A percentile compares a stretch with the other conserved stretches of the same genome.
Conservation (phyloP, 2,329 filamentous ascomycete species). For the Pyricularia pennisetigena region DNA sequence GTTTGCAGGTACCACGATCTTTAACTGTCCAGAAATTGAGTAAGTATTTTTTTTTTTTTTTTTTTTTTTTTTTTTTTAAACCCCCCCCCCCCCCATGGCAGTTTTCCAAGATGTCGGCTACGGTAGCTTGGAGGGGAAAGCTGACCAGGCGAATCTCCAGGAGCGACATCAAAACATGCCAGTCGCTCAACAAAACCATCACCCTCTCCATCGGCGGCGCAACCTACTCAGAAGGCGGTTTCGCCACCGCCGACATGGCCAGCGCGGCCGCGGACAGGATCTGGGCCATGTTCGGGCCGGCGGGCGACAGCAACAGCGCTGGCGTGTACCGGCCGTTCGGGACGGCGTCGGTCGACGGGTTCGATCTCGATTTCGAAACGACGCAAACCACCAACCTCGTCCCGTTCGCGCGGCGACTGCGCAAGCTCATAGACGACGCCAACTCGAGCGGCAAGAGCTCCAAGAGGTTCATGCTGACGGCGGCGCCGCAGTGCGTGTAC, state of each 20-base stretch:
- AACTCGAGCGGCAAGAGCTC: conserved; percentile 7
- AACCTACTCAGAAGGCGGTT: conserved; percentile 60
- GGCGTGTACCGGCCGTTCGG: conserved; percentile 55
- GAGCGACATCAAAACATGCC: conserved; percentile 48
- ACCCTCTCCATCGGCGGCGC: conserved; percentile 65
- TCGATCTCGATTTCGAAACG: conserved; percentile 68
- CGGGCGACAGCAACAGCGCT: background rate
- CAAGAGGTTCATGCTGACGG: conserved; percentile 49
- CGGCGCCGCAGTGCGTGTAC: conserved; percentile 61
- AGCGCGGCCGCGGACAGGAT: conserved; percentile 47
- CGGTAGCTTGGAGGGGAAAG: background rate
- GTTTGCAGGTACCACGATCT: conserved; percentile 46
- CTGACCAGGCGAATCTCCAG: conserved; percentile 13
- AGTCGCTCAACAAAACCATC: conserved; percentile 57
- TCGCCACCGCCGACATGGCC: conserved; percentile 41
- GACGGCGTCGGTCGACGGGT: conserved; percentile 56
- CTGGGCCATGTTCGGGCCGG: conserved; percentile 63
- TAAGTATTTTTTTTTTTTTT: too few relatives aligned
- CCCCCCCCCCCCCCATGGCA: too few relatives aligned
- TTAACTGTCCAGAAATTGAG: conserved; percentile 56
- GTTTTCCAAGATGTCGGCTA: too few relatives aligned
- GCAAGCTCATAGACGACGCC: conserved; percentile 43
- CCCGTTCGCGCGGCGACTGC: conserved; percentile 49
- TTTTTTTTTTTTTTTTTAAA: too few relatives aligned
- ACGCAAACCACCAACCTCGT: conserved; percentile 46